Base-by-base conservation (phyloP, 176 grass and related monocot species). In the Dendrocalamus sinicus region DNA sequence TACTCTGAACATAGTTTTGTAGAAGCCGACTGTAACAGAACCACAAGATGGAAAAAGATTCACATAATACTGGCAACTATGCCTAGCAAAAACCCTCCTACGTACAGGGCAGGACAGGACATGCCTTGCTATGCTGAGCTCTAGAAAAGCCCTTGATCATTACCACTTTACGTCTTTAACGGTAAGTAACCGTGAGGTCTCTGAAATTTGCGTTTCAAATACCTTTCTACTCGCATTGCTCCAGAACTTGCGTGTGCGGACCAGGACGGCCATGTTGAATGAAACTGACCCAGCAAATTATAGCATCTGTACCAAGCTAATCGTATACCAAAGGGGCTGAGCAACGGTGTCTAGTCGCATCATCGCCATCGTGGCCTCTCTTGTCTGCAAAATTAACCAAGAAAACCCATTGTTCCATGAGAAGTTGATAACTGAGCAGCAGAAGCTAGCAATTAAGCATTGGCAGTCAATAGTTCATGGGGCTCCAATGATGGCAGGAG, bases 341-440 rank as follows among this genome's bases (percentile, higher is more conserved):
- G 12, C 53, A 19, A 44, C 50, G 35, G 35, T 59, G 19, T n/a
- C 55, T n/a, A 59, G 55, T 16, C 5, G 37, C 9, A 9, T 90
- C 83, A 90, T 44, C 84, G 84, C 89, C 89, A 90, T 30, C 66
- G 35, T 26, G 84, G 89, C 58, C 48, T 86, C 73, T 90, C 89
- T 70, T 78, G 84, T 51, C 89, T 90, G 66, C 37, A 41, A 16
- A 59, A 65, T 76, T 44, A 58, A n/a, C 46, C 40, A 45, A 2
- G 22, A 71, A 59, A 44, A 57, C 62, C 6, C 39, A 9, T 28
- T 70, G 46, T 39, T 80, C 17, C 28, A 50, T 67, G 22, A 71
- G n/a, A n/a, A 39, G 37, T 39, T 39, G 37, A 39, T 39, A 39
- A 67, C 24, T 9, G 12, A 63, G 26, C 10, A 22, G 20, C 19